Base-by-base conservation (phyloP, 371 early-diverging fungal species). In the Circinella umbellata region DNA sequence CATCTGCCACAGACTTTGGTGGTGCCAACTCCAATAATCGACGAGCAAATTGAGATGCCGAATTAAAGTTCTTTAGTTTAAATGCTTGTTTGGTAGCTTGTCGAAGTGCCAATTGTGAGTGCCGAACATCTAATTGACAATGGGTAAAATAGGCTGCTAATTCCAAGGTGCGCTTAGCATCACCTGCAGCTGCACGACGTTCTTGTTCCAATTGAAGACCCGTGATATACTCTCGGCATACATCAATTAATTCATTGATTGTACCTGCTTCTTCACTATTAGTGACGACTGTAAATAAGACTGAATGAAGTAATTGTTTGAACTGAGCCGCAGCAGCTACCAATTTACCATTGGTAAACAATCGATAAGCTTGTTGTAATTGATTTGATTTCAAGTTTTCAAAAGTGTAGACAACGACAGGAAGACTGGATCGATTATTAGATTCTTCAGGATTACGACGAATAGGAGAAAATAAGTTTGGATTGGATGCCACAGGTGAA, bases 61-160 rank as follows among this genome's bases (percentile, higher is more conserved):
- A 90, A 71, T 80, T 86, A 72, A 91, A 91, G 86, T 95, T 94
- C 83, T 90, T 90, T 53, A 82, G 77, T 85, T 93, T 94, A 79
- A 90, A 93, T 13, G 91, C 88, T 61, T 88, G 86, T 20, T 87
- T 88, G 89, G 95, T 93, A 18, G 98, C 98, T 64, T 91, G 88
- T 34, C 91, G 88, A 66, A 98, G 79, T 34, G 91, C 88, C 35
- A 96, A 84, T 69, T 93, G 93, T 78, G 92, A 79, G 76, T 98
- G 99, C 18, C 90, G 85, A 1, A 93, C 89, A 68, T 96, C 94
- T 53, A 98, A 82, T 67, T 93, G 86, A 78, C 96, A 94, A 69
- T 95, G 93, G 6, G 99, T 93, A 75, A 97, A 97, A 83, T 96
- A 98, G 4, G 94, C 94, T 1, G 96, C 95, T 53, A 98, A 85